Evolutionary conservation across 768 basidiomycete genomes (phyloP).

Genomic region (Suillus decipiens): DNA sequence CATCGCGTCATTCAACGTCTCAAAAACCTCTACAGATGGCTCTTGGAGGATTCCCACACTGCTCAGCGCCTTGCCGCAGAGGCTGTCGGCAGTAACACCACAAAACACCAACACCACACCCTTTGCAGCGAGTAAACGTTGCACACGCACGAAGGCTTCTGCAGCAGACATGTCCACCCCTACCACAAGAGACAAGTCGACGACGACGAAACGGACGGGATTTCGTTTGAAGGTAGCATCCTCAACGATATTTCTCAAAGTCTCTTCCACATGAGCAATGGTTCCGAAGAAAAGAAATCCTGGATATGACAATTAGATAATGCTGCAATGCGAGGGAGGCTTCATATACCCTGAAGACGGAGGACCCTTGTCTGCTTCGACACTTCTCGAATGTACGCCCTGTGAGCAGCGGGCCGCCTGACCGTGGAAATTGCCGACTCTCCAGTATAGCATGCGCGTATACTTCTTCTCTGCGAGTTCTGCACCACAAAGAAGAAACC

Average conservation of each 20-base stretch:
- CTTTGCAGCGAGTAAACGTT: conserved; percentile 74
- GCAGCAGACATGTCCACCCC: conserved; percentile 95
- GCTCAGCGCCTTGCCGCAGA: conserved; percentile 70
- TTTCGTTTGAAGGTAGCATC: conserved; percentile 67
- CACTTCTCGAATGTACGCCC: conserved; percentile 89
- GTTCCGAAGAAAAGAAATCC: conserved; percentile 94
- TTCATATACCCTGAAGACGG: conserved; percentile 69
- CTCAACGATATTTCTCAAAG: conserved; percentile 75
- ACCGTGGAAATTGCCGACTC: conserved; percentile 89
- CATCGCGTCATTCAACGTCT: conserved; percentile 84
- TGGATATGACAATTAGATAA: conserved; percentile 18
- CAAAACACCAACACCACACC: conserved; percentile 89
- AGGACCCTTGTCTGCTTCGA: conserved; percentile 90
- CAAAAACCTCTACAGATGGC: conserved; percentile 78
- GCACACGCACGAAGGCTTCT: conserved; percentile 92
- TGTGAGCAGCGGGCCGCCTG: conserved; percentile 82
- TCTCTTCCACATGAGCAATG: conserved; percentile 85
- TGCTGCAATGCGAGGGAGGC: background rate
- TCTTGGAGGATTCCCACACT: conserved; percentile 82
- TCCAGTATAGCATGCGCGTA: conserved; percentile 82
- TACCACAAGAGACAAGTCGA: conserved; percentile 83
- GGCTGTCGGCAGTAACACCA: conserved; percentile 64
- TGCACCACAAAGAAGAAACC: conserved; percentile 97
- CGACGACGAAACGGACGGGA: conserved; percentile 86
- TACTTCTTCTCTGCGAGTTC: conserved; percentile 82